phyloP scores from a whole-genome alignment of 331 rosid genomes.

The Rosa hybrid region DNA sequence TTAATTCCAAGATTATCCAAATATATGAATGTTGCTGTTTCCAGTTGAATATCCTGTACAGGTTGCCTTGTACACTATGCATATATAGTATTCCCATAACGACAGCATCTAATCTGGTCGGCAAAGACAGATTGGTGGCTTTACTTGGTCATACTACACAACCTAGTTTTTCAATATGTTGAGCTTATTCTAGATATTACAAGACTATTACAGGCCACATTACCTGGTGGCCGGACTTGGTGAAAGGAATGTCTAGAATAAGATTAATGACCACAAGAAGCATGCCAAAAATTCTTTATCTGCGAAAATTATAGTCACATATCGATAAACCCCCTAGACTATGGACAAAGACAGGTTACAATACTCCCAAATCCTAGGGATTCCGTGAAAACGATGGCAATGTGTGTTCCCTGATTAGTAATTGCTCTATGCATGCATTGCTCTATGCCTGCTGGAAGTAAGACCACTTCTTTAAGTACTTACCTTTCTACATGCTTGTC shows the following conservation, averaged over 20 bases:
- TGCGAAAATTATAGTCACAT: conserved; percentile 6
- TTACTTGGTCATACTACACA: neutral
- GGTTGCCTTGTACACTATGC: conserved; percentile 5
- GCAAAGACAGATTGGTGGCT: neutral
- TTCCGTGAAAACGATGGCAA: conserved; percentile 15
- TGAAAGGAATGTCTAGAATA: conserved; percentile 2
- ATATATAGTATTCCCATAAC: neutral
- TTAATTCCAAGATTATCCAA: neutral
- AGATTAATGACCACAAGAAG: neutral
- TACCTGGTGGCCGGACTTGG: neutral
- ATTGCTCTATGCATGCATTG: conserved; percentile 20
- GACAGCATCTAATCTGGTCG: neutral
- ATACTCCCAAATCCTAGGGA: conserved; percentile 17
- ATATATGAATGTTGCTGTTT: neutral
- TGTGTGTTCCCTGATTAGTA: neutral
- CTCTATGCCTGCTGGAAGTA: conserved; percentile 10
- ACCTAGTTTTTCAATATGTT: neutral
- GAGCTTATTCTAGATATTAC: neutral
- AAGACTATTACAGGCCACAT: neutral
- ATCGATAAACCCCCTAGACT: conserved; percentile 5
- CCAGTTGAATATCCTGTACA: neutral
- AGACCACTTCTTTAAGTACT: neutral
- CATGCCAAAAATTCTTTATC: neutral
- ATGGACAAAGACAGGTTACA: neutral
- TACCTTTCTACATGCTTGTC: neutral